Evolutionary conservation across 1,284 basidiomycete species (phyloP).

Genomic region (Papiliotrema fonsecae): DNA sequence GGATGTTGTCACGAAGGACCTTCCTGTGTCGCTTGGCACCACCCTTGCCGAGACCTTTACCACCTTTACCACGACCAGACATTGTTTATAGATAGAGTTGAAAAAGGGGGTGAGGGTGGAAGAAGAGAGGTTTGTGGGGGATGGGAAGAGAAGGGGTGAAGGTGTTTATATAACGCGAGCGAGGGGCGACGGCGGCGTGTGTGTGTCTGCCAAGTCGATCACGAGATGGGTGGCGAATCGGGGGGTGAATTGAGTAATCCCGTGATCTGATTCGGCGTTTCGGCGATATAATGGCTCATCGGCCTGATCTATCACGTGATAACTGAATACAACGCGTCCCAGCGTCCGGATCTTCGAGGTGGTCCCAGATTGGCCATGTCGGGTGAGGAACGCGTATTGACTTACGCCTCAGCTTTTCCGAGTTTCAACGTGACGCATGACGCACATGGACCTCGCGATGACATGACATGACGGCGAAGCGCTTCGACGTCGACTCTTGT

Average conservation of each 20-base stretch:
- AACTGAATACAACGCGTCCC: too few species aligned
- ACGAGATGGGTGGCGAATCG: not conserved
- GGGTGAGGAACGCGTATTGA: too few species aligned
- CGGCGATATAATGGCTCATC: too few species aligned
- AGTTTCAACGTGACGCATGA: too few species aligned
- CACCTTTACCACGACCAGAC: constrained; percentile 75
- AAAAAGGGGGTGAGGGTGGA: not conserved
- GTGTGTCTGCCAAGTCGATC: not conserved
- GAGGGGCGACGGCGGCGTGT: not conserved
- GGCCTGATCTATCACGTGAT: too few species aligned
- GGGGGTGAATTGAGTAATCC: not conserved
- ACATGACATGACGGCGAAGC: too few species aligned
- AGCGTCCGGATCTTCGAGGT: too few species aligned
- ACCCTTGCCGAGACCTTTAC: constrained; percentile 76
- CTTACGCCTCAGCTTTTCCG: too few species aligned
- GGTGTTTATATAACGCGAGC: not conserved
- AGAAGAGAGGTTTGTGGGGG: constrained; percentile 5
- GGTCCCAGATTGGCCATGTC: too few species aligned
- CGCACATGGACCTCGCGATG: too few species aligned
- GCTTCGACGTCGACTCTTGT: too few species aligned
- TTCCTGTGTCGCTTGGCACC: constrained; percentile 86
- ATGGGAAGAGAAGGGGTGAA: constrained; percentile 3
- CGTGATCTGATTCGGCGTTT: too few species aligned
- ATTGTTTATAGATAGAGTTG: constrained; percentile 49
- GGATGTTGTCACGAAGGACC: constrained; percentile 76